Evolutionary conservation across 108 stramenopile genomes (phyloP), one percentile per base, ranked within the genome.

Genomic region (Nitzschia inconspicua): DNA sequence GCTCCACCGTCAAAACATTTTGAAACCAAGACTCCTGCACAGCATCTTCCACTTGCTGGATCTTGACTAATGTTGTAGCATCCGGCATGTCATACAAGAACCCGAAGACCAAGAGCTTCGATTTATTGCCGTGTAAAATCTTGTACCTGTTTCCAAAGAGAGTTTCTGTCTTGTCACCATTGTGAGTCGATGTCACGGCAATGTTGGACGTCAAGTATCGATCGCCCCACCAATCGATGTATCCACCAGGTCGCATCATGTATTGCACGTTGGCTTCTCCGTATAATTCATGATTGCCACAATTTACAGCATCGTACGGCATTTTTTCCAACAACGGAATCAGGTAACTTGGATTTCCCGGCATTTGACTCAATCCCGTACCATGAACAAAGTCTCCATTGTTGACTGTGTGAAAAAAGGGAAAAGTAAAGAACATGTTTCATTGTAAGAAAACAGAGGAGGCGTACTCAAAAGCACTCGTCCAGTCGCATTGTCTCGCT

Each of bases 241-340:
- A 82, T 8, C 85, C 87, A 9, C 76, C 85, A 1, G 77, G 73
- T 50, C 65, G 54, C 14, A 24, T 64, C 42, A 70, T 70, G 5
- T 54, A 48, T 26, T 70, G 36, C 0, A 85, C 54, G 14, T 73
- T 74, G 0, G 40, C 46, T 13, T 63, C 60, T 31, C 65, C 53
- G 47, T 77, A 76, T 9, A 84, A 14, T 57, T 92, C 90, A 67
- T 92, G 90, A 68, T 92, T 84, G 8, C 90, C 90, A 28, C 82
- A 28, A 55, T 74, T 86, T 8, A 88, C 50, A 24, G 78, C 83
- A 66, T 82, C 78, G 60, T 69, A 88, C 0, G 90, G 90, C 86
- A 92, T 92, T 9, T 72, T 58, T 66, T 84, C 56, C 37, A 91
- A 39, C 29, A 91, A 73, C 3, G 81, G 84, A 13, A 78, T 37